phyloP scores from a whole-genome alignment of 2,329 filamentous ascomycete genomes.

The Monosporascus sp. region DNA sequence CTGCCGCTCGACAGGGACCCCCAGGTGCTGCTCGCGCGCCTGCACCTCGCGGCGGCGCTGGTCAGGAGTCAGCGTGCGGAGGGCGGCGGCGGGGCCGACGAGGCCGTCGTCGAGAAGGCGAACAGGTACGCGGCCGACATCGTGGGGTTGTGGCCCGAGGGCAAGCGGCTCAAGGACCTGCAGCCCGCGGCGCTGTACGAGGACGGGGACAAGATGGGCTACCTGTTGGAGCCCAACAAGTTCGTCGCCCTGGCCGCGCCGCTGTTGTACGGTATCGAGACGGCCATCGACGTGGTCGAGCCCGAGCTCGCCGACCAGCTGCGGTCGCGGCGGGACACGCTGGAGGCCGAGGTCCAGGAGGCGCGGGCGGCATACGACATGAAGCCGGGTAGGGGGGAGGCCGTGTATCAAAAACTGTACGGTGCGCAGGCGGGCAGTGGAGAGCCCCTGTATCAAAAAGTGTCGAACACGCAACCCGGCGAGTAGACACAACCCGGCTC shows the following conservation, averaged over 20 bases:
- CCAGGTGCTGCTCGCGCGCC: slow-evolving; percentile 34
- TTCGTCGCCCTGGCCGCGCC: slow-evolving; percentile 32
- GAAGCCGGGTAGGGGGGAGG: slow-evolving; percentile 14
- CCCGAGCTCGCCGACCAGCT: slow-evolving; percentile 33
- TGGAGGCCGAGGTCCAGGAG: slow-evolving; percentile 33
- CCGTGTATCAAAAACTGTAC: slow-evolving; percentile 29
- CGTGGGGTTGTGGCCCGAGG: slow-evolving; percentile 36
- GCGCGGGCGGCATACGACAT: slow-evolving; percentile 16
- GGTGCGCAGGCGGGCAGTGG: not conserved
- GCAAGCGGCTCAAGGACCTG: slow-evolving; percentile 30
- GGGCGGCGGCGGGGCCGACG: not conserved
- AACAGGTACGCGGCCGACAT: slow-evolving; percentile 33
- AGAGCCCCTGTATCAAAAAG: too few relatives aligned
- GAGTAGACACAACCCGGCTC: not conserved
- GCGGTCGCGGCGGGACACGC: slow-evolving; percentile 31
- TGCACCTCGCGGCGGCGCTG: slow-evolving; percentile 40
- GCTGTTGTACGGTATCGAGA: slow-evolving; percentile 39
- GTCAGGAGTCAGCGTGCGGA: slow-evolving; percentile 18
- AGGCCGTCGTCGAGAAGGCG: slow-evolving; percentile 27
- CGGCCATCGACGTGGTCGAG: slow-evolving; percentile 38
- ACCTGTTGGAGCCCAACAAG: slow-evolving; percentile 29
- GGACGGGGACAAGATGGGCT: slow-evolving; percentile 21
- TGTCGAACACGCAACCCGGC: not conserved
- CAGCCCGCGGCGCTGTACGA: slow-evolving; percentile 30
- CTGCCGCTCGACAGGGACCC: slow-evolving; percentile 37